phyloP scores from a whole-genome alignment of 352 stramenopile species.

The Globisporangium nodosum region DNA sequence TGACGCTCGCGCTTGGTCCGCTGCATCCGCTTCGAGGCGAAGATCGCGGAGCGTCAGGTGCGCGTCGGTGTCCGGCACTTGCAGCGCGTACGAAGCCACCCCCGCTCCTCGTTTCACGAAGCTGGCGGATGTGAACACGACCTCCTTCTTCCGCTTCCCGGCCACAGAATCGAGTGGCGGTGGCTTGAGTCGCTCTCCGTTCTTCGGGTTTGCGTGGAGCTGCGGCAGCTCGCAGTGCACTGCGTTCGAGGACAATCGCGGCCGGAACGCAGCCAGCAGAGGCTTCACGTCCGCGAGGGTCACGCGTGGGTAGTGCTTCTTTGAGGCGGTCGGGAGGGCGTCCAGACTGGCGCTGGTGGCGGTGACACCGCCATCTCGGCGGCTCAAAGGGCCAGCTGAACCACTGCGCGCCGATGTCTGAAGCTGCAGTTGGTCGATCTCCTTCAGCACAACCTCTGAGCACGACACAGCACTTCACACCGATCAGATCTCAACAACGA shows the following conservation, averaged over 20 bases:
- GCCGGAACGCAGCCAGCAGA: conserved; percentile 14
- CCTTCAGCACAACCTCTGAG: conserved; percentile 41
- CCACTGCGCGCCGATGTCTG: conserved; percentile 8
- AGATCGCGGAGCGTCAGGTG: conserved; percentile 21
- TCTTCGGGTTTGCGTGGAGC: neutral
- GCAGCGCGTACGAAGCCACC: conserved; percentile 5
- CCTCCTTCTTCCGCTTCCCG: conserved; percentile 16
- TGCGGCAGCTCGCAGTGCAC: conserved; percentile 40
- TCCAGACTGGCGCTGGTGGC: neutral
- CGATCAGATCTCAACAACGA: neutral
- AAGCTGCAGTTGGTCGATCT: conserved; percentile 40
- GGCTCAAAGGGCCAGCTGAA: neutral
- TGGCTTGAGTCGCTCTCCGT: neutral
- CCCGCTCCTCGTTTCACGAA: neutral
- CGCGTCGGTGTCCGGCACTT: conserved; percentile 6
- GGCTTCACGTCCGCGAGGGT: conserved; percentile 43
- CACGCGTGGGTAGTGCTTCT: conserved; percentile 42
- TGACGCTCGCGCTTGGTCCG: neutral
- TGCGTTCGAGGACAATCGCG: conserved; percentile 13
- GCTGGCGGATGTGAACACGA: conserved; percentile 19
- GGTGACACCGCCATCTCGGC: neutral
- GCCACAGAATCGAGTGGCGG: neutral
- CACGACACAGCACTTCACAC: neutral
- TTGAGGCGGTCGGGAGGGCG: neutral
- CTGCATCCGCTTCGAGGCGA: conserved; percentile 4